Conservation (phyloP, 805 yeast genomes). For the Yarrowia porcina region DNA sequence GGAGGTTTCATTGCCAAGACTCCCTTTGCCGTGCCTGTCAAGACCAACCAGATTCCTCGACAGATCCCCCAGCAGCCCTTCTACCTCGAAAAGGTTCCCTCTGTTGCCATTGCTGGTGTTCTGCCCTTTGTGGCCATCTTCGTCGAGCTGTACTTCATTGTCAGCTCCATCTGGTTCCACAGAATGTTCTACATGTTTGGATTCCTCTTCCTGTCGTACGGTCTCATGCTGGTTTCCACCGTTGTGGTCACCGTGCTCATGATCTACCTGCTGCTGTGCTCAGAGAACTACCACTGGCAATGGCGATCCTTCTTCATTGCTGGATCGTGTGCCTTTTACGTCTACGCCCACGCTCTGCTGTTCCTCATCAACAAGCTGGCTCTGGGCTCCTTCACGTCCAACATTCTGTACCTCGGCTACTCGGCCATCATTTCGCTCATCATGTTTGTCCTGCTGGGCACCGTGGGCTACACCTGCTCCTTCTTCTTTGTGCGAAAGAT, state of each 20-base stretch:
- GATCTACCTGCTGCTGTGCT: constrained; percentile 77
- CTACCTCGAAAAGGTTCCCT: constrained; percentile 66
- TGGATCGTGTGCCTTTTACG: constrained; percentile 84
- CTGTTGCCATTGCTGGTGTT: constrained; percentile 75
- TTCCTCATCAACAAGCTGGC: constrained; percentile 49
- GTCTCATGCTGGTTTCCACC: constrained; percentile 79
- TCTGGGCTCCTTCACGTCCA: constrained; percentile 69
- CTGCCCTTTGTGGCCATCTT: constrained; percentile 95
- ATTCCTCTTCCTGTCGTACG: constrained; percentile 81
- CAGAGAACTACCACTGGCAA: constrained; percentile 96
- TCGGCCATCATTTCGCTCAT: constrained; percentile 65
- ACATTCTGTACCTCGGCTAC: constrained; percentile 80
- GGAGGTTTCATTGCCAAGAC: constrained; percentile 77
- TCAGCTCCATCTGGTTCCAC: constrained; percentile 90
- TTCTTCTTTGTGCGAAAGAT: constrained; percentile 73
- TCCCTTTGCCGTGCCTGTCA: constrained; percentile 66
- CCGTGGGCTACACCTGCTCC: constrained; percentile 77
- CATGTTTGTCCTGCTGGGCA: constrained; percentile 79
- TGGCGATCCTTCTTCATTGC: constrained; percentile 88
- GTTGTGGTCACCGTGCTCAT: constrained; percentile 74
- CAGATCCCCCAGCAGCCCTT: constrained; percentile 91
- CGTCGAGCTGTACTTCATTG: constrained; percentile 89
- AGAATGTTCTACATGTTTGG: constrained; percentile 97
- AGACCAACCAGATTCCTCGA: constrained; percentile 93
- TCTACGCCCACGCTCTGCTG: constrained; percentile 76